A percentile compares a stretch with the other conserved stretches of the same genome.
These are phyloP conservation scores for Geosiphon pyriformis DNA, from an alignment of 192 early-diverging fungal species.

Conservation along the genomic window DNA sequence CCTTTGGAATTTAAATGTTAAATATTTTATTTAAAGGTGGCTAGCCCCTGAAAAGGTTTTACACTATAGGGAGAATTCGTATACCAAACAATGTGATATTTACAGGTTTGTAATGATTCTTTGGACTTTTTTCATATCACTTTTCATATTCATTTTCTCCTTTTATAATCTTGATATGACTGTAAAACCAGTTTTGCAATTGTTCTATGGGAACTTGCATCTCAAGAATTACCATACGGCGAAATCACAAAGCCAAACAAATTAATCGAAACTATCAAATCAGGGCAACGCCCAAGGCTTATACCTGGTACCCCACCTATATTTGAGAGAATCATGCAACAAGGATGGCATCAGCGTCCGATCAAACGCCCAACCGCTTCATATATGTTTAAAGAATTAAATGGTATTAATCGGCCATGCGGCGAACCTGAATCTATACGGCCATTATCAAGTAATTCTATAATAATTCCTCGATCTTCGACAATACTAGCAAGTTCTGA, in stretches of 20 bases:
- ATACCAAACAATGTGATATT: slow-evolving; percentile 13
- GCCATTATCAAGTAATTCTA: neutral
- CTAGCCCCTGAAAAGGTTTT: slow-evolving; percentile 4
- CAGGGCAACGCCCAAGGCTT: neutral
- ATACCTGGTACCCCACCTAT: neutral
- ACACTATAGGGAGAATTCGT: neutral
- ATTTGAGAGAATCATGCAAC: neutral
- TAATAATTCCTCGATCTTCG: neutral
- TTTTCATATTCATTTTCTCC: no score
- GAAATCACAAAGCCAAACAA: neutral
- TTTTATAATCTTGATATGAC: no score
- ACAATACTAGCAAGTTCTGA: neutral
- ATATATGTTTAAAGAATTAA: neutral
- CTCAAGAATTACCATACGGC: neutral
- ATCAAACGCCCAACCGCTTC: neutral
- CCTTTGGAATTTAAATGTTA: neutral
- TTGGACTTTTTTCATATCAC: no score
- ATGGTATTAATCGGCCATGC: neutral
- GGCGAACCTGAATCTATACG: no score
- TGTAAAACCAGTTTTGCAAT: neutral
- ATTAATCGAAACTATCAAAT: neutral
- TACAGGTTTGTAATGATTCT: no score
- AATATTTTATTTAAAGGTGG: slow-evolving; percentile 3
- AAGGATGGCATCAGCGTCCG: neutral
- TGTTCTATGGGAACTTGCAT: neutral